Evolutionary conservation across 2,329 filamentous ascomycete species (phyloP).

Genomic region (Epichloe elymi): DNA sequence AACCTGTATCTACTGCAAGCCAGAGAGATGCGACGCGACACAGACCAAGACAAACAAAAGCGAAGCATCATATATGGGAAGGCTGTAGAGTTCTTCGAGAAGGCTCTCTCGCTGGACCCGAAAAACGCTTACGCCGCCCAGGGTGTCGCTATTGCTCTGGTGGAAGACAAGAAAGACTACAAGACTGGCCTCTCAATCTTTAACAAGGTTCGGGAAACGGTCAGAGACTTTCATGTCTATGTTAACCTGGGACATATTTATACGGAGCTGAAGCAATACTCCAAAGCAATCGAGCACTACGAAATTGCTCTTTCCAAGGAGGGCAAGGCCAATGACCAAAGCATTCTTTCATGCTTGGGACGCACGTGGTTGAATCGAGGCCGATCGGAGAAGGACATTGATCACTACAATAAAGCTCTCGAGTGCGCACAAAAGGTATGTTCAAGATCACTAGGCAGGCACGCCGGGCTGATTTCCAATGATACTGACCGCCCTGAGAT

Average conservation of each 20-base stretch:
- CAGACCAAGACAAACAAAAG: conserved; percentile 83
- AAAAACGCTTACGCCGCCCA: conserved; percentile 95
- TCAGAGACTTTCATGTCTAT: conserved; percentile 78
- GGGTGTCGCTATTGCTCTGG: conserved; percentile 83
- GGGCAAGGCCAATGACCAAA: conserved; percentile 57
- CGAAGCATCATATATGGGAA: conserved; percentile 76
- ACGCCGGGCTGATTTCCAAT: neutral
- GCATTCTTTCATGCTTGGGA: conserved; percentile 73
- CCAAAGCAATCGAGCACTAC: conserved; percentile 88
- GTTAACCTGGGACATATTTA: conserved; percentile 92
- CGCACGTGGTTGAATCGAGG: conserved; percentile 78
- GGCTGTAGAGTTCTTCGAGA: conserved; percentile 97
- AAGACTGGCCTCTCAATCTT: conserved; percentile 75
- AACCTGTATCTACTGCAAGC: conserved; percentile 80
- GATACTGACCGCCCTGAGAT: neutral
- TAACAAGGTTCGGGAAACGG: conserved; percentile 76
- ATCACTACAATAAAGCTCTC: conserved; percentile 43
- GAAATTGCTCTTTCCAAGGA: conserved; percentile 73
- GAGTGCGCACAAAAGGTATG: conserved; percentile 49
- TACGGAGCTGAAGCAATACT: conserved; percentile 78
- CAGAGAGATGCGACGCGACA: conserved; percentile 85
- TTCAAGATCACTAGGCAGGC: too few relatives aligned
- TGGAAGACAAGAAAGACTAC: conserved; percentile 88
- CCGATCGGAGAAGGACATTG: conserved; percentile 45
- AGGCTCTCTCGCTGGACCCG: conserved; percentile 85